Percentiles rank a stretch among this genome's conserved stretches.
phyloP scores from a whole-genome alignment of 148 eudicot species.

The Drosera capensis region DNA sequence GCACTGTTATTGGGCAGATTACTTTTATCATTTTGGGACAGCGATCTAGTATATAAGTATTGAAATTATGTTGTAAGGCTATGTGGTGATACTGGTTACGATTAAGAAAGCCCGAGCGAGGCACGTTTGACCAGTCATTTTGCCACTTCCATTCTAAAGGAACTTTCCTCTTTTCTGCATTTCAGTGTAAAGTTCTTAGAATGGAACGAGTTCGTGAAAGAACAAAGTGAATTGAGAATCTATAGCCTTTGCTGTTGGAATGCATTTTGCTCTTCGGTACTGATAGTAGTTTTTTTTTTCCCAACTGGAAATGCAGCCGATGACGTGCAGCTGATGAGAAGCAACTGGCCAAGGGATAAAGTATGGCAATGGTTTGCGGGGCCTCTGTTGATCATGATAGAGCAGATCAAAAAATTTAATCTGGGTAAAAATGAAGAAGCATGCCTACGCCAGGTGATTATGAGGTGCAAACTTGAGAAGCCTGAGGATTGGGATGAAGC shows the following conservation, averaged over 20 bases:
- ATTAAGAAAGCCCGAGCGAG: no score
- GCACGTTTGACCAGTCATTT: no score
- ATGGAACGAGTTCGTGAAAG: no score
- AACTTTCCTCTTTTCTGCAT: no score
- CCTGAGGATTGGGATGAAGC: slow-evolving; percentile 67
- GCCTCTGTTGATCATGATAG: slow-evolving; percentile 66
- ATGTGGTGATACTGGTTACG: no score
- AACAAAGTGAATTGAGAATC: no score
- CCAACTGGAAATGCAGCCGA: slow-evolving; percentile 27
- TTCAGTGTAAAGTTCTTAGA: no score
- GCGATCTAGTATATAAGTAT: no score
- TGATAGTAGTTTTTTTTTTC: neutral
- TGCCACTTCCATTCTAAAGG: no score
- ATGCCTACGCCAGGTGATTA: slow-evolving; percentile 35
- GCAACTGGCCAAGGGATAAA: slow-evolving; percentile 57
- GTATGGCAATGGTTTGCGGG: slow-evolving; percentile 63
- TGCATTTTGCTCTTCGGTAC: neutral
- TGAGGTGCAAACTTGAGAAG: slow-evolving; percentile 41
- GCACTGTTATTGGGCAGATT: neutral
- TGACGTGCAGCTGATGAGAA: slow-evolving; percentile 36
- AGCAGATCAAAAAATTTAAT: slow-evolving; percentile 51
- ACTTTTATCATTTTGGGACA: no score
- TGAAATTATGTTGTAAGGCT: no score
- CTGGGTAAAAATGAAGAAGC: slow-evolving; percentile 45
- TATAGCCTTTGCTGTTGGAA: no score